Conservation (phyloP, 2,329 filamentous ascomycete genomes). For the Colletotrichum eleusines region DNA sequence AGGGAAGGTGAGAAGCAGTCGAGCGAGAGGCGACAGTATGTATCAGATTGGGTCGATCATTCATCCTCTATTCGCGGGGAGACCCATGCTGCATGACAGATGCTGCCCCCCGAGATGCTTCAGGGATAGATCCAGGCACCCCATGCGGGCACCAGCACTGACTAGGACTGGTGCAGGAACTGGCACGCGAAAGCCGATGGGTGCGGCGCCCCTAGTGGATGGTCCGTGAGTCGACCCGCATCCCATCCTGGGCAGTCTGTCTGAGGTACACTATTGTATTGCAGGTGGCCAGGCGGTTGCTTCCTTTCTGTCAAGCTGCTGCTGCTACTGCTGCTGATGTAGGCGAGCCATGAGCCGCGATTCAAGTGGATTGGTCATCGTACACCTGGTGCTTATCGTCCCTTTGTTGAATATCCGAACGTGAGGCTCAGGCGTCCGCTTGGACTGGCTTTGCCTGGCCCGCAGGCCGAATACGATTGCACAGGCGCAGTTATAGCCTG, state of each 20-base stretch:
- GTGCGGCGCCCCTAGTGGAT: constrained; percentile 38
- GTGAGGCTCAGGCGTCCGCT: constrained; percentile 29
- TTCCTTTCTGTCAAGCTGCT: constrained; percentile 23
- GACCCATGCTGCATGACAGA: constrained; percentile 42
- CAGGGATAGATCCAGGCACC: constrained; percentile 41
- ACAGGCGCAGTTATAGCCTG: constrained; percentile 5
- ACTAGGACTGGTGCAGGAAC: constrained; percentile 42
- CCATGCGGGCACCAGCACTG: constrained; percentile 41
- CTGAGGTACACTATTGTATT: background rate
- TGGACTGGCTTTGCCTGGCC: constrained; percentile 29
- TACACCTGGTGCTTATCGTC: constrained; percentile 9
- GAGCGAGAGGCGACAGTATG: constrained; percentile 43
- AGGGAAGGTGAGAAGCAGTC: constrained; percentile 23
- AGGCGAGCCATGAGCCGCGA: background rate
- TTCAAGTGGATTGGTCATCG: background rate
- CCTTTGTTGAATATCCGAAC: constrained; percentile 16
- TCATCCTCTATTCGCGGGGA: constrained; percentile 40
- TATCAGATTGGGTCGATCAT: constrained; percentile 43
- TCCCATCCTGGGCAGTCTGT: background rate
- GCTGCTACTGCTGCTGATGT: background rate
- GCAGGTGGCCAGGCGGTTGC: background rate
- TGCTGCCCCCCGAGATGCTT: constrained; percentile 31
- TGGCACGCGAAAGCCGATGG: constrained; percentile 42
- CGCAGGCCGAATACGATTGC: constrained; percentile 31
- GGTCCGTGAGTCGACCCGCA: constrained; percentile 34